phyloP scores from a whole-genome alignment of 345 rosid species.

The Populus tremula region DNA sequence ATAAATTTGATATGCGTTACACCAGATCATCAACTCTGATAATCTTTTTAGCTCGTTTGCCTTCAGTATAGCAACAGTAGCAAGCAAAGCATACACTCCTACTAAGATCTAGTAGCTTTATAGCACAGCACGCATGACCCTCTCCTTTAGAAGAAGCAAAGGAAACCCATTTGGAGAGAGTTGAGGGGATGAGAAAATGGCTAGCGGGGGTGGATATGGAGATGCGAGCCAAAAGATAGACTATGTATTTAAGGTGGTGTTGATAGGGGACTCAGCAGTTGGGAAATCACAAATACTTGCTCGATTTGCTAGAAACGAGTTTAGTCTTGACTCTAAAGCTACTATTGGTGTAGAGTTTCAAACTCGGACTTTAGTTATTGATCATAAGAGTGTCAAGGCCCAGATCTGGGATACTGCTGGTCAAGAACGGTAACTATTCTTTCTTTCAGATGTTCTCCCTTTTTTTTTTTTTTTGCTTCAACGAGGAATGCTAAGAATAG shows the following conservation, averaged over 20 bases:
- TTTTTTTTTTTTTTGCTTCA: too few species aligned
- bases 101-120: neutral
- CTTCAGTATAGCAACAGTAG: neutral
- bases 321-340: conserved; percentile 46
- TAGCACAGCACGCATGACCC: neutral
- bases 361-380: conserved; percentile 33
- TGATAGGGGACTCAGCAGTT: conserved; percentile 42
- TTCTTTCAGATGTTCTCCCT: too few species aligned
- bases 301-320: conserved; percentile 44
- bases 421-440: conserved; percentile 30
- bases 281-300: conserved; percentile 47
- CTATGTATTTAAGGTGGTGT: conserved; percentile 48
- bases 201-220: conserved; percentile 28
- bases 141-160: neutral
- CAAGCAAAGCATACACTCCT: neutral
- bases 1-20: neutral
- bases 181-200: conserved; percentile 13
- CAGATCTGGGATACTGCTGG: conserved; percentile 49
- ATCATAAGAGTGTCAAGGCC: conserved; percentile 42
- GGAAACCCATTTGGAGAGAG: neutral
- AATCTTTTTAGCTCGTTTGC: neutral
- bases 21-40: neutral
- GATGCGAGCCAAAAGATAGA: conserved; percentile 45
- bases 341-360: conserved; percentile 47
- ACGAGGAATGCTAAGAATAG: too few species aligned